Conservation (phyloP, 106 monocot species). For the Gastrodia elata region DNA sequence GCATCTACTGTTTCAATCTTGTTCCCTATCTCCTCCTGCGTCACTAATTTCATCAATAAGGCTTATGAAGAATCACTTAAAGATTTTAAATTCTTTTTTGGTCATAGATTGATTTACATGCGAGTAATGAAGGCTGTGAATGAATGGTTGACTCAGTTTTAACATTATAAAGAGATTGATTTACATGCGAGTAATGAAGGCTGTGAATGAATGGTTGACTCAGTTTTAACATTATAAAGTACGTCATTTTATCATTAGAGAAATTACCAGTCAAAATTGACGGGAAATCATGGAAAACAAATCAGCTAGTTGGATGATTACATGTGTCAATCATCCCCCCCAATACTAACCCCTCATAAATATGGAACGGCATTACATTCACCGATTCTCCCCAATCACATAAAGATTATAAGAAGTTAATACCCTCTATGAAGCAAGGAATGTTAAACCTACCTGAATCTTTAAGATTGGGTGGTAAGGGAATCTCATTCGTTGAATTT, state of each 20-base stretch:
- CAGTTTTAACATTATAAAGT: not conserved
- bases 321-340: too few species aligned
- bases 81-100: too few species aligned
- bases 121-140: not conserved
- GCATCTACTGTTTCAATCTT: conserved; percentile 91
- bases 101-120: not conserved
- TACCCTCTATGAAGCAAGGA: too few species aligned
- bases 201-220: not conserved
- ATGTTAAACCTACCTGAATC: too few species aligned
- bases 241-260: not conserved
- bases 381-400: too few species aligned
- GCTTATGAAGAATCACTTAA: not conserved
- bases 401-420: too few species aligned
- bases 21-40: conserved; percentile 90
- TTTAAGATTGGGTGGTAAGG: too few species aligned
- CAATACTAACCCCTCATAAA: too few species aligned
- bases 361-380: too few species aligned
- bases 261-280: not conserved
- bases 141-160: not conserved
- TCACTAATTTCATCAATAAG: not conserved
- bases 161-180: not conserved
- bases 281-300: too few species aligned
- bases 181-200: not conserved
- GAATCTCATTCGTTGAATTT: too few species aligned
- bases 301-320: too few species aligned